Conservation (phyloP, 768 basidiomycete genomes). For the Zangia roseola region DNA sequence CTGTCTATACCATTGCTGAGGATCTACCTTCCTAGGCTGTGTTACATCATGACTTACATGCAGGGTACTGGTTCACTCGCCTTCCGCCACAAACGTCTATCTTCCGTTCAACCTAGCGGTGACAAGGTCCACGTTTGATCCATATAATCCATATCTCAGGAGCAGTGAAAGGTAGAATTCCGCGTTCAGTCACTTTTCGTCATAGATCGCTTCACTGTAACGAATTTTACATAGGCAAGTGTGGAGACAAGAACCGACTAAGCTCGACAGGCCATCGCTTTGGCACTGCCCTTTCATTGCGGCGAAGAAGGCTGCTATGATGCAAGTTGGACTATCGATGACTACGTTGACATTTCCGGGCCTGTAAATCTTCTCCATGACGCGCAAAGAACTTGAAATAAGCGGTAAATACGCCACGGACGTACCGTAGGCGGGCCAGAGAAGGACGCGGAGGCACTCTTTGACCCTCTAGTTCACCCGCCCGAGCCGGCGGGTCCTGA, state of each 20-base stretch:
- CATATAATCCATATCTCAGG: background rate
- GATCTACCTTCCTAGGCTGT: conserved; percentile 1
- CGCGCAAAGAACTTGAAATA: background rate
- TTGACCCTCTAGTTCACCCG: background rate
- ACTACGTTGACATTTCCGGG: background rate
- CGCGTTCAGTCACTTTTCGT: background rate
- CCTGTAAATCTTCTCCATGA: conserved; percentile 4
- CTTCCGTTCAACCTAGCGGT: background rate
- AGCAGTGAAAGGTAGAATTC: background rate
- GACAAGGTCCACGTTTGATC: background rate
- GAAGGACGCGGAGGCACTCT: conserved; percentile 3
- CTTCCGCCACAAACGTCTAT: background rate
- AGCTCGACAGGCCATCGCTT: background rate
- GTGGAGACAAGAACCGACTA: background rate
- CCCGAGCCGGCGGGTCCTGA: conserved; percentile 4
- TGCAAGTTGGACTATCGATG: background rate
- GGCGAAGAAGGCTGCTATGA: background rate
- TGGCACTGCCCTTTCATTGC: background rate
- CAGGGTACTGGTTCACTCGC: background rate
- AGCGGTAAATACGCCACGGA: conserved; percentile 1
- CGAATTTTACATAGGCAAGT: background rate
- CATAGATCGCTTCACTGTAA: background rate
- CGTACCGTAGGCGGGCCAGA: background rate
- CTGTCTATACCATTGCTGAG: background rate
- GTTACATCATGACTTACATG: conserved; percentile 2